Percentiles rank a stretch among this genome's conserved stretches.
These are phyloP conservation scores for Plectosphaerella cucumerina DNA, from an alignment of 2,329 filamentous ascomycete genomes.

Conservation along the genomic window DNA sequence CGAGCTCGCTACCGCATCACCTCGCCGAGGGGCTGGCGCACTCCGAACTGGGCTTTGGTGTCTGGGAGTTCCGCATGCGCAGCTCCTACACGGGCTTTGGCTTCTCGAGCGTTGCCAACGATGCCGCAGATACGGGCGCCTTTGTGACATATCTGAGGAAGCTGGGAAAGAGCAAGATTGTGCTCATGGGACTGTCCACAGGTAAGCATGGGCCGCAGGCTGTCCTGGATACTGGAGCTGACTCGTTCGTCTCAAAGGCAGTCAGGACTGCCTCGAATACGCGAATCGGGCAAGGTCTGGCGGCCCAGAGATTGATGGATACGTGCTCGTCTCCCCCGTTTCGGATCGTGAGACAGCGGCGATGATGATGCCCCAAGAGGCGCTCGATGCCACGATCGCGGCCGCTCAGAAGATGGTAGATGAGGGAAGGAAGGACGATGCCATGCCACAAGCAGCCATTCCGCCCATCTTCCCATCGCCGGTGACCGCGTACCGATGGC, in stretches of 20 bases:
- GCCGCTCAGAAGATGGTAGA: conserved; percentile 51
- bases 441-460: conserved; percentile 2
- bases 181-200: conserved; percentile 39
- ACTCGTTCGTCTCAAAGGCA: conserved; percentile 46
- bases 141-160: conserved; percentile 48
- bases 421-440: conserved; percentile 46
- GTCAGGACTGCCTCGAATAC: conserved; percentile 56
- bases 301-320: conserved; percentile 57
- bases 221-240: not conserved
- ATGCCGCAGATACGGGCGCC: conserved; percentile 47
- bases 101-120: conserved; percentile 41
- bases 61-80: conserved; percentile 52
- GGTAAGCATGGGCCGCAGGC: not conserved
- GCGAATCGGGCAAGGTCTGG: conserved; percentile 30
- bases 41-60: conserved; percentile 38
- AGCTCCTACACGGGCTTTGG: conserved; percentile 52
- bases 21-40: conserved; percentile 39
- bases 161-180: conserved; percentile 44
- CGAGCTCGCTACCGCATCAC: conserved; percentile 49
- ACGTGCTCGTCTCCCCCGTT: conserved; percentile 74
- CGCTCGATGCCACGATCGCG: conserved; percentile 39
- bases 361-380: conserved; percentile 30
- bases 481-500: conserved; percentile 48
- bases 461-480: conserved; percentile 23
- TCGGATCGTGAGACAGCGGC: conserved; percentile 67